Evolutionary conservation across 164 flowering plant species (phyloP).

Genomic region (Annona cherimola): DNA sequence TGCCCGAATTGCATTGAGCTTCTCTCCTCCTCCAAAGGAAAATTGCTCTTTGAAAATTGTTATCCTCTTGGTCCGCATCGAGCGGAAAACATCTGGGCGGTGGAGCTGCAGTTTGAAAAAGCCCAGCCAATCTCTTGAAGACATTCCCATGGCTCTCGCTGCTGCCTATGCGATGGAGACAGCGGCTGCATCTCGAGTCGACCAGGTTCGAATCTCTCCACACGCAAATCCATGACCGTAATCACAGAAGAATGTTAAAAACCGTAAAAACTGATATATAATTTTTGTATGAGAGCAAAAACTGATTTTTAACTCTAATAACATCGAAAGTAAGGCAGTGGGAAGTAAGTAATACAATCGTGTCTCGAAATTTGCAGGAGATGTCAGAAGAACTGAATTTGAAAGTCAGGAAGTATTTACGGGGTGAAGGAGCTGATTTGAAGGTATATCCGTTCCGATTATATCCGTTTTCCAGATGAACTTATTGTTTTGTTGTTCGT

Average conservation of each 20-base stretch:
- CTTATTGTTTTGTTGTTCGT: not conserved
- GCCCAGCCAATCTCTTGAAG: not conserved
- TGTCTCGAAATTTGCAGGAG: conserved; percentile 22
- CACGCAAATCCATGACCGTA: no score
- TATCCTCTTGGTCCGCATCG: not conserved
- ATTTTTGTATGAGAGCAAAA: not conserved
- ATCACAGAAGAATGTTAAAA: no score
- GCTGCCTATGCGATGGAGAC: not conserved
- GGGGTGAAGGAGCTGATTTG: conserved; percentile 73
- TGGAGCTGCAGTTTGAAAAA: not conserved
- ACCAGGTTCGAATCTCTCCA: not conserved
- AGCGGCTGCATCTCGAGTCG: not conserved
- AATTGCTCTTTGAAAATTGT: no score
- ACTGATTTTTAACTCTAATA: not conserved
- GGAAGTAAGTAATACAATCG: not conserved
- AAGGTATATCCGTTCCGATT: conserved; percentile 36
- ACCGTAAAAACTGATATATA: not conserved
- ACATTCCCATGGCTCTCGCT: not conserved
- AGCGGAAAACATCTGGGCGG: not conserved
- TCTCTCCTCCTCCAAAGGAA: not conserved
- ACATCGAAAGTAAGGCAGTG: not conserved
- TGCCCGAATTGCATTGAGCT: not conserved
- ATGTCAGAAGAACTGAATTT: conserved; percentile 42
- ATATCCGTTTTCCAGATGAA: not conserved
- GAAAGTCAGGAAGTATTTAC: conserved; percentile 62